Evolutionary conservation across 495 filamentous ascomycete genomes (phyloP), one percentile per base, ranked within the genome.

Genomic region (Aspergillus cristatus): DNA sequence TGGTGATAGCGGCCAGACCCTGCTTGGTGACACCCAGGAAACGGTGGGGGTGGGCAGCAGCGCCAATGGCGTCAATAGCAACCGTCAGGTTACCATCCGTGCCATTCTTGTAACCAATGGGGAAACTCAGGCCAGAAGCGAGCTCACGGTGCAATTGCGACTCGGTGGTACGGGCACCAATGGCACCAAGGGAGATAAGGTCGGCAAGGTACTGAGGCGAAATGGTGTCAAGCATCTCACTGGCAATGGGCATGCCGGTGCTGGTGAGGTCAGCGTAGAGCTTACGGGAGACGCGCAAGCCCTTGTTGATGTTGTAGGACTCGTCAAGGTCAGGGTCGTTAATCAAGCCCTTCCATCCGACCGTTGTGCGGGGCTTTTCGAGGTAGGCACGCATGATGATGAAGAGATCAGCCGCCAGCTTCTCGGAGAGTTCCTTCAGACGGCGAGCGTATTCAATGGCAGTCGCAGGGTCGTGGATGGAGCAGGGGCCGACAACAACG

Each of bases 11-110:
- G 8, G 91, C 91, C 40, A 97, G 71, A 22, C 91, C 91, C 60
- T 94, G 87, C 71, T 97, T 98, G n/a, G 93, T 98, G 29, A 98
- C 93, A 60, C 90, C 90, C 73, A 98, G 86, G 73, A 98, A 98
- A 62, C 93, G 87, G 65, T 98, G 91, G 49, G 83, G 84, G 42
- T 88, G 78, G 20, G 85, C 81, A 2, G 91, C 91, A 6, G 87
- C 80, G 38, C 93, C 89, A 43, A 96, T 93, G 32, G 91, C 91
- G 54, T 98, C 91, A 45, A 98, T 90, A 28, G 90, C 88, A n/a
- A 98, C 90, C 15, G 74, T 77, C 35, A 98, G 63, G 51, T 81
- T 84, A n/a, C 91, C 91, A 53, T 98, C 91, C 20, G 91, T 98
- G 32, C 91, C 93, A 57, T 98, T 98, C 78, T 97, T 98, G 81